Evolutionary conservation across 441 rosid species (phyloP).

Genomic region (Corymbia citriodora): DNA sequence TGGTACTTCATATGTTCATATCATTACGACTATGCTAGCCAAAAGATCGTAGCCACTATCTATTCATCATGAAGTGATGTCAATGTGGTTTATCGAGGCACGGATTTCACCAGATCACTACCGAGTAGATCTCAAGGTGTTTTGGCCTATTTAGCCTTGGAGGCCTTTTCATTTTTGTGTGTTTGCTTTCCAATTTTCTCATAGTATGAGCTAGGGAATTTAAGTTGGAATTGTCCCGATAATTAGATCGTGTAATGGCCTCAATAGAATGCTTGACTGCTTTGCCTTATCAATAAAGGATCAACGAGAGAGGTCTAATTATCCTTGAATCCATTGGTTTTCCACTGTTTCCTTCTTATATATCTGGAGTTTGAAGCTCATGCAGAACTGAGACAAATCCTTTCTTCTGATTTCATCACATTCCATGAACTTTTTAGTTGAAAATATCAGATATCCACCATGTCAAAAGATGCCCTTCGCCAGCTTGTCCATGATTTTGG

Average conservation of each 20-base stretch:
- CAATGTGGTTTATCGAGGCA: not conserved
- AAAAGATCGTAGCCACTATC: not conserved
- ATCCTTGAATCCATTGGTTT: not conserved
- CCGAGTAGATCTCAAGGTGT: not conserved
- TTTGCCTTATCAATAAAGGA: not conserved
- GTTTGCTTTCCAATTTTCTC: not conserved
- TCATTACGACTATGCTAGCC: not conserved
- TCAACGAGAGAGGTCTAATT: not conserved
- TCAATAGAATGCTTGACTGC: not conserved
- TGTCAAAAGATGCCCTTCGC: not conserved
- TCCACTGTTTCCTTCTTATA: not conserved
- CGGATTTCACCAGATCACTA: not conserved
- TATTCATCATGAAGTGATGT: not conserved
- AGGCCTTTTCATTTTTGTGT: not conserved
- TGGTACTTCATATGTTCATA: not conserved
- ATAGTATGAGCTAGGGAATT: not conserved
- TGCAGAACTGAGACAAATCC: not conserved
- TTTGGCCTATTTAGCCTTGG: not conserved
- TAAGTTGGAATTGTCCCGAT: not conserved
- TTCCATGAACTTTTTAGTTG: not conserved
- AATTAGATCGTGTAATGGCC: not conserved
- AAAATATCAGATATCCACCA: too few species aligned
- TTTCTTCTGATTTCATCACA: not conserved
- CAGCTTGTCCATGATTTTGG: not conserved
- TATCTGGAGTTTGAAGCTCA: not conserved